phyloP scores from a whole-genome alignment of 2,329 filamentous ascomycete genomes.

The Aspergillus fijiensis region DNA sequence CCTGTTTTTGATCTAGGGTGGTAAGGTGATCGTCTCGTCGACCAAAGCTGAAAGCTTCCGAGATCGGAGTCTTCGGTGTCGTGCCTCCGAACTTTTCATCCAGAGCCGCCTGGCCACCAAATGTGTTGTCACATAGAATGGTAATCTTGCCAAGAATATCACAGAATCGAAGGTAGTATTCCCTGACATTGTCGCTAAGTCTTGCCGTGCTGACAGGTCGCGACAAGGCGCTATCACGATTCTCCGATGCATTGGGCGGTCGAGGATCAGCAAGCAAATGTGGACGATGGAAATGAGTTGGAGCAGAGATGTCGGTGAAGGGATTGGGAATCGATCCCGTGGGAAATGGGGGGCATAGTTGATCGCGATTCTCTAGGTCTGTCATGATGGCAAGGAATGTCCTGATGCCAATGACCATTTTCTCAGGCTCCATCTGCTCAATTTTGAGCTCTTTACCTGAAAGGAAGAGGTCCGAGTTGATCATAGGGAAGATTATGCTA shows the following conservation, averaged over 20 bases:
- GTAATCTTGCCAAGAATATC: conserved; percentile 95
- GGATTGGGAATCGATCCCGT: conserved; percentile 52
- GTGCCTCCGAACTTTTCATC: conserved; percentile 91
- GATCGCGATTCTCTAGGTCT: conserved; percentile 82
- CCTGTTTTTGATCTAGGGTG: conserved; percentile 79
- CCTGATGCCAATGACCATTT: conserved; percentile 94
- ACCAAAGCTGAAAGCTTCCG: conserved; percentile 89
- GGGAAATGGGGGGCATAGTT: conserved; percentile 79
- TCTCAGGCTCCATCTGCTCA: conserved; percentile 91
- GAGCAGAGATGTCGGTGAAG: conserved; percentile 38
- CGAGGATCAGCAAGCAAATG: conserved; percentile 40
- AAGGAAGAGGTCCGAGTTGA: conserved; percentile 87
- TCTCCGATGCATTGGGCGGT: conserved; percentile 26
- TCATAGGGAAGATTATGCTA: conserved; percentile 87
- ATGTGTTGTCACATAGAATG: conserved; percentile 93
- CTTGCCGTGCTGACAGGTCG: conserved; percentile 59
- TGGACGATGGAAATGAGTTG: conserved; percentile 36
- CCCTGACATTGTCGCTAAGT: conserved; percentile 73
- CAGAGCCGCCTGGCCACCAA: conserved; percentile 89
- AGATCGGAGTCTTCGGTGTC: conserved; percentile 89
- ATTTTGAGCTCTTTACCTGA: conserved; percentile 76
- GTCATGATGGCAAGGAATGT: conserved; percentile 91
- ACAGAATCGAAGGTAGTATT: conserved; percentile 88
- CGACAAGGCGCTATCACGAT: conserved; percentile 32
- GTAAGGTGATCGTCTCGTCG: conserved; percentile 75